Percentiles rank a stretch among this genome's conserved stretches.
Conservation (phyloP, 768 basidiomycete species). For the Naganishia randhawae region DNA sequence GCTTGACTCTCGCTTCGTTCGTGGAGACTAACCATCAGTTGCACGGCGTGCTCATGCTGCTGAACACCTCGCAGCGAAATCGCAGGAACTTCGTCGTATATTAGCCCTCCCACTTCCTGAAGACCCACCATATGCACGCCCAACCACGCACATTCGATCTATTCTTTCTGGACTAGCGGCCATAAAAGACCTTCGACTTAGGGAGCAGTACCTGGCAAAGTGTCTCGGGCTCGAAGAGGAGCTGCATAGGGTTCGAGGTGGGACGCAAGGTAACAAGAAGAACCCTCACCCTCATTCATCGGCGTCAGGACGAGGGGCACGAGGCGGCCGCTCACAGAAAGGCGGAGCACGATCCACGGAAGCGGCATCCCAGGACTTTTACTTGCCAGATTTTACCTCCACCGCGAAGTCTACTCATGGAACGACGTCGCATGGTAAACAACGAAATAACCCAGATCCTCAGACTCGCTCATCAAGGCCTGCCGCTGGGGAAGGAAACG, state of each 20-base stretch:
- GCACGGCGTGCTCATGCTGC: background rate
- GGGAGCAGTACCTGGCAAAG: slow-evolving; percentile 7
- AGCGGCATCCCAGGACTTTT: background rate
- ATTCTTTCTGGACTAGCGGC: slow-evolving; percentile 3
- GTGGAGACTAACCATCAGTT: background rate
- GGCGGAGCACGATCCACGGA: background rate
- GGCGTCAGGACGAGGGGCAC: background rate
- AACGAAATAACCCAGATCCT: too few relatives aligned
- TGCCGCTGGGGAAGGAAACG: background rate
- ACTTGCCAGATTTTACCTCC: background rate
- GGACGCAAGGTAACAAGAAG: background rate
- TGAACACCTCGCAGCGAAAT: background rate
- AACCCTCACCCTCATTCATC: background rate
- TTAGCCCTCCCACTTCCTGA: slow-evolving; percentile 4
- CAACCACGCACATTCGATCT: slow-evolving; percentile 3
- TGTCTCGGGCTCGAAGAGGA: slow-evolving; percentile 18
- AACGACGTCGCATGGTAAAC: background rate
- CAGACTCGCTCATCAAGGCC: background rate
- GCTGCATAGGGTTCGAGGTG: background rate
- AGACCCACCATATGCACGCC: slow-evolving; percentile 12
- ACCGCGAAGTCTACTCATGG: background rate
- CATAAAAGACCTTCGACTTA: background rate
- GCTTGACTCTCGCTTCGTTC: background rate
- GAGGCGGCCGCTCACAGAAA: background rate
- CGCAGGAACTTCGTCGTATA: slow-evolving; percentile 4